These are phyloP conservation scores for Actinomortierella ambigua DNA, from an alignment of 371 early-diverging fungal species.

Conservation along the genomic window DNA sequence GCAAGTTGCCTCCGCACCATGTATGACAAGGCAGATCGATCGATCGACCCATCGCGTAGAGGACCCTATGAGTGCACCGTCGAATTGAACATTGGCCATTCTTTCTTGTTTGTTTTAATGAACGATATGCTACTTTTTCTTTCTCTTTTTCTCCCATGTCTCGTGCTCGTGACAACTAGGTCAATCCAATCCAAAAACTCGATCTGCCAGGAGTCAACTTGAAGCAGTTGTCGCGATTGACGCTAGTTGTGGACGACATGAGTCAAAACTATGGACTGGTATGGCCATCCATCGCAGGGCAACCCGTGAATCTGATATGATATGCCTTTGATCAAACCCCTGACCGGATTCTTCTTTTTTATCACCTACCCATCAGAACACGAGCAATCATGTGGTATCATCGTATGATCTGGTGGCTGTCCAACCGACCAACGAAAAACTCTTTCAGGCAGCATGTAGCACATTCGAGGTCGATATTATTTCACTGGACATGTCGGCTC, in stretches of 20 bases:
- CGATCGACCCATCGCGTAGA: not conserved
- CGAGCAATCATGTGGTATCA: slow-evolving; percentile 52
- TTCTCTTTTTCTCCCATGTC: not conserved
- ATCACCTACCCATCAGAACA: slow-evolving; percentile 41
- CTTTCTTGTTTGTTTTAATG: not conserved
- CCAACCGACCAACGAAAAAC: slow-evolving; percentile 78
- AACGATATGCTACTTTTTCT: not conserved
- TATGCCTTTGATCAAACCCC: no score
- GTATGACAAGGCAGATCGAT: slow-evolving; percentile 37
- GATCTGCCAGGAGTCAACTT: slow-evolving; percentile 40
- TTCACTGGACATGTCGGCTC: slow-evolving; percentile 77
- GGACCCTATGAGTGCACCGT: no score
- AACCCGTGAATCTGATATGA: no score
- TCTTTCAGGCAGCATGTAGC: slow-evolving; percentile 78
- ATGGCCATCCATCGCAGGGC: slow-evolving; percentile 13
- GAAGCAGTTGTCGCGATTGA: slow-evolving; percentile 66
- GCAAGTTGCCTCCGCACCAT: slow-evolving; percentile 60
- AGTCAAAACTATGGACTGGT: slow-evolving; percentile 72
- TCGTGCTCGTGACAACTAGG: slow-evolving; percentile 28
- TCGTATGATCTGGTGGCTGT: slow-evolving; percentile 86
- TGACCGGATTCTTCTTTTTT: slow-evolving; percentile 7
- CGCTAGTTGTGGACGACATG: slow-evolving; percentile 63
- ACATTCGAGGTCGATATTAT: slow-evolving; percentile 88
- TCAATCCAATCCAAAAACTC: slow-evolving; percentile 54
- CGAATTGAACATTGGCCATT: no score